Evolutionary conservation across 129 eudicot genomes (phyloP).

Genomic region (Heracleum sosnowskyi): DNA sequence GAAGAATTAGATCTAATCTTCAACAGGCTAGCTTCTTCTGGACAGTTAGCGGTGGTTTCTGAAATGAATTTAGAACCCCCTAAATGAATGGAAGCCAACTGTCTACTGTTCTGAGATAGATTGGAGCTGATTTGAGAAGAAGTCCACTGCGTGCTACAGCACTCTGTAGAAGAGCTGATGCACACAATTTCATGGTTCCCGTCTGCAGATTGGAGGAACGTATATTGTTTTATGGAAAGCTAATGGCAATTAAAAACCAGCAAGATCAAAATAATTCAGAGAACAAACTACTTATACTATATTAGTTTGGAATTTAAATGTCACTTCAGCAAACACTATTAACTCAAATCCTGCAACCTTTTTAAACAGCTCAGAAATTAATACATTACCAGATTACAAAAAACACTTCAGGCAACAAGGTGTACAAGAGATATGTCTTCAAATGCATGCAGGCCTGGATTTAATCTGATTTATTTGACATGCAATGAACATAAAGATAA

Average conservation of each 20-base stretch:
- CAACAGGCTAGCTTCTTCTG: conserved; percentile 25
- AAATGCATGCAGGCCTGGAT: not conserved
- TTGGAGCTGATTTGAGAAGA: conserved; percentile 4
- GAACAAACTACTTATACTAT: not conserved
- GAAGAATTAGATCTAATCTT: conserved; percentile 43
- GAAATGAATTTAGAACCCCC: conserved; percentile 20
- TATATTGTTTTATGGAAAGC: not conserved
- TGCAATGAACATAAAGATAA: not conserved
- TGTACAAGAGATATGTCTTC: not conserved
- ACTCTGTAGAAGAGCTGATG: conserved; percentile 40
- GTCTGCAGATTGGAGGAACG: conserved; percentile 28
- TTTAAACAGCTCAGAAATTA: not conserved
- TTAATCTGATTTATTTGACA: not conserved
- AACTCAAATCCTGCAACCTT: not conserved
- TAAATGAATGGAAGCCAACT: conserved; percentile 20
- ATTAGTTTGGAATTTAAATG: not conserved
- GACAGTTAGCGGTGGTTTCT: conserved; percentile 24
- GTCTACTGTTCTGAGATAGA: conserved; percentile 27
- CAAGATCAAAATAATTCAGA: not conserved
- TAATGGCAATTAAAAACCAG: not conserved
- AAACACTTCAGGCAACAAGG: not conserved
- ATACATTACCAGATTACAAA: not conserved
- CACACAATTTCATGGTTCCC: conserved; percentile 28
- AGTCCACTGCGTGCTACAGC: conserved; percentile 31
- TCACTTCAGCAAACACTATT: not conserved